Evolutionary conservation across 1,139 yeast species (phyloP).

Genomic region (Sugiyamaella neomexicana): DNA sequence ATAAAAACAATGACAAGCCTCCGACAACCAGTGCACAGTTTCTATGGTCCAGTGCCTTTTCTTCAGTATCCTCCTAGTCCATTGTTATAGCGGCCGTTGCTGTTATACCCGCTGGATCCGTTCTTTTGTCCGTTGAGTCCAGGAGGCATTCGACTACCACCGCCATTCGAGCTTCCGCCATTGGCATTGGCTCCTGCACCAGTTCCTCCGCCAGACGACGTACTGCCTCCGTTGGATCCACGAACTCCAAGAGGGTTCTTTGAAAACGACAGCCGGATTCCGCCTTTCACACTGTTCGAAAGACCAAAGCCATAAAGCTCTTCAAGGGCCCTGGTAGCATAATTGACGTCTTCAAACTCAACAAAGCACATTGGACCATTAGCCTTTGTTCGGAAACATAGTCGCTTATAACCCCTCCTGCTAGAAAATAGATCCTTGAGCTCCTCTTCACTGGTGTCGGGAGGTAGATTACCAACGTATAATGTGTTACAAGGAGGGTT

Average conservation of each 20-base stretch:
- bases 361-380: conserved; percentile 98
- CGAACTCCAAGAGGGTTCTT: conserved; percentile 97
- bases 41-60: not conserved
- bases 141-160: conserved; percentile 8
- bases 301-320: conserved; percentile 86
- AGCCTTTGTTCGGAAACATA: conserved; percentile 70
- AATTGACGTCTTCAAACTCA: conserved; percentile 93
- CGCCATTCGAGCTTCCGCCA: not conserved
- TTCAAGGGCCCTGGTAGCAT: conserved; percentile 90
- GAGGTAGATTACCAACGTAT: conserved; percentile 95
- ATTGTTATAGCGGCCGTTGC: conserved; percentile 8
- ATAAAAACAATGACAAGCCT: conserved; percentile 10
- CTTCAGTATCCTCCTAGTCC: conserved; percentile 8
- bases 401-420: conserved; percentile 88
- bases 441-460: conserved; percentile 94
- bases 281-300: conserved; percentile 75
- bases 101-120: conserved; percentile 22
- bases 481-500: conserved; percentile 97
- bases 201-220: conserved; percentile 18
- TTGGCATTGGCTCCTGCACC: conserved; percentile 17
- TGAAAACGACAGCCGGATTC: conserved; percentile 88
- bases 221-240: conserved; percentile 23
- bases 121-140: conserved; percentile 20
- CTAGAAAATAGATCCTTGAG: conserved; percentile 82
- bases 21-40: too few species aligned